Evolutionary conservation across 2,329 filamentous ascomycete genomes (phyloP).

Genomic region (Cladorrhinum sp.): DNA sequence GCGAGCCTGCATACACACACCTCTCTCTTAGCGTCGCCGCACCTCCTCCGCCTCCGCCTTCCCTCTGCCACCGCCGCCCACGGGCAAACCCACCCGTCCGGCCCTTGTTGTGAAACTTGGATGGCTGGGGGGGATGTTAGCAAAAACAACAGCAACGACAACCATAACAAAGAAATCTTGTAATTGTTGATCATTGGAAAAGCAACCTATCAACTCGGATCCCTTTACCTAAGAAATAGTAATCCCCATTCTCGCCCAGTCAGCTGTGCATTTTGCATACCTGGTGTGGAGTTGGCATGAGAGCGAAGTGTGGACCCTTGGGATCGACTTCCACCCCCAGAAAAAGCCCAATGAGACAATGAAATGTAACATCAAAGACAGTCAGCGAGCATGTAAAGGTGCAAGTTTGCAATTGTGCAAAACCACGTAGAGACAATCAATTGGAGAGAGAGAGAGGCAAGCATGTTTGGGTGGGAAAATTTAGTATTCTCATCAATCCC

Average conservation of each 20-base stretch:
- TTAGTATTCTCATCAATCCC: neutral
- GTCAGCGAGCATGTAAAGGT: neutral
- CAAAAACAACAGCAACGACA: too few relatives aligned
- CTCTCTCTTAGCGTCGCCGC: too few relatives aligned
- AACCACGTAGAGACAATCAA: neutral
- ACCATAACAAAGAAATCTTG: too few relatives aligned
- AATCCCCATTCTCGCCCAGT: neutral
- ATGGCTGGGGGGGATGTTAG: neutral
- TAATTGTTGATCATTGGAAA: neutral
- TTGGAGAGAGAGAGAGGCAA: neutral
- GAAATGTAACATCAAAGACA: too few relatives aligned
- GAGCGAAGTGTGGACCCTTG: neutral
- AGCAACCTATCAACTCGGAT: neutral
- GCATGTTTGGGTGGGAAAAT: neutral
- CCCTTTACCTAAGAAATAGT: neutral
- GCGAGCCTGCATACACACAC: too few relatives aligned
- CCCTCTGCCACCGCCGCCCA: too few relatives aligned
- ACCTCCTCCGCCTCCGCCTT: too few relatives aligned
- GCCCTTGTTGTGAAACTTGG: neutral
- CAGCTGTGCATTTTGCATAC: neutral
- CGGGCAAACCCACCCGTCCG: too few relatives aligned
- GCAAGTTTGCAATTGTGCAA: neutral
- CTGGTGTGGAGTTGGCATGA: neutral
- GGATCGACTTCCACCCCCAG: too few relatives aligned
- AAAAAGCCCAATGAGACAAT: neutral